Evolutionary conservation across 2,329 filamentous ascomycete species (phyloP), one percentile per base, ranked within the genome.

Genomic region (Alternaria ventricosa): DNA sequence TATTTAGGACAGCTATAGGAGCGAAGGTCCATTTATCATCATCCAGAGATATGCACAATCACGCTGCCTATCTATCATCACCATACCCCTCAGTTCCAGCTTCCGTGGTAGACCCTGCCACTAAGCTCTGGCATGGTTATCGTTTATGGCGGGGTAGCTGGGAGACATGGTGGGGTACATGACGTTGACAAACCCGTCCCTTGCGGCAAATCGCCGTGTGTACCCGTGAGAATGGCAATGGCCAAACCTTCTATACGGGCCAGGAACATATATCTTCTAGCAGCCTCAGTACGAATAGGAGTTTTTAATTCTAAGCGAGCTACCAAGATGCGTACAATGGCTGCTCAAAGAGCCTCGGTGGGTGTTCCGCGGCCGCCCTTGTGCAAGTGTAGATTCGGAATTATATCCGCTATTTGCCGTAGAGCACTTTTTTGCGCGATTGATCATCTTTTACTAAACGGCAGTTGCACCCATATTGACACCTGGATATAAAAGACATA

Each of bases 71-170:
- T 53, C 49, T 41, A 25, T 53, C 22, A 9, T 15, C 20, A 8
- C 11, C 28, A n/a, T 23, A 10, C 30, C 30, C 43, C 45, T 27
- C 12, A 18, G 20, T 33, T 18, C 9, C 30, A 53, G 49, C 28
- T 55, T 44, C 49, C 30, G 49, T 36, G 49, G 36, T 41, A 53
- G 43, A 23, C 18, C 36, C 50, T 55, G 20, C 30, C 50, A 30
- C 22, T 56, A 22, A 27, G 54, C 25, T 50, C 33, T 60, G 33
- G 50, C 47, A 58, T 53, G 56, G 63, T 54, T 63, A 63, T 63
- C 57, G n/a, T 46, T 28, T 7, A 22, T 67, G 57, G 73, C 65
- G 74, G 73, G 74, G 74, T 72, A 74, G 68, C 62, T 71, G 51
- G 22, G 46, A 55, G 11, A 18, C 1, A 61, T 69, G 55, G 67